phyloP scores from a whole-genome alignment of 192 early-diverging fungal species.

The Lunasporangiospora selenospora region DNA sequence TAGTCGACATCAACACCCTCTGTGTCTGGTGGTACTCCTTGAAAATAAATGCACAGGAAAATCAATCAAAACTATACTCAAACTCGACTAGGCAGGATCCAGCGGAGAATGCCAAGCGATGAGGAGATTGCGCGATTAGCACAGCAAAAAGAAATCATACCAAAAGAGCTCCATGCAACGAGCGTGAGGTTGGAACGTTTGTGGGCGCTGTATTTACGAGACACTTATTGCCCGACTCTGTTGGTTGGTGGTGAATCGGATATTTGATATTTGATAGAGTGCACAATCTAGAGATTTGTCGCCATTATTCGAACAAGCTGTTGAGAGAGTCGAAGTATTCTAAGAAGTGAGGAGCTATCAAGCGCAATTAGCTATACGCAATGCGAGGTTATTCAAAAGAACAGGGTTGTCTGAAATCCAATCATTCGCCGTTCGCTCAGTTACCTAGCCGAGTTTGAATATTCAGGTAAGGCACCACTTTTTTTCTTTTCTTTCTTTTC shows the following conservation, averaged over 20 bases:
- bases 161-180: slow-evolving; percentile 5
- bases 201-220: slow-evolving; percentile 9
- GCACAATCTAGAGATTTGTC: slow-evolving; percentile 23
- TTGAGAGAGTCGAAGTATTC: not conserved
- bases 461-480: no score
- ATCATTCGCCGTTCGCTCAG: slow-evolving; percentile 1
- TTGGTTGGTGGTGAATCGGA: slow-evolving; percentile 12
- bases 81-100: no score
- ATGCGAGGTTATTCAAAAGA: slow-evolving; percentile 5
- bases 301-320: slow-evolving; percentile 30
- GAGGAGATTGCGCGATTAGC: no score
- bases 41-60: no score
- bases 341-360: slow-evolving; percentile 17
- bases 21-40: no score
- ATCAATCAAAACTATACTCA: no score
- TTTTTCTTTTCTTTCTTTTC: no score
- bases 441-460: slow-evolving; percentile 4
- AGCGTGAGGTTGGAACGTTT: slow-evolving; percentile 17
- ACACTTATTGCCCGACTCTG: slow-evolving; percentile 20
- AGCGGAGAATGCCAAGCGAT: no score
- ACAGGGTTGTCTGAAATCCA: slow-evolving; percentile 16
- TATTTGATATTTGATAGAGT: not conserved
- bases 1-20: no score
- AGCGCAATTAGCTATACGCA: slow-evolving; percentile 10
- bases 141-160: slow-evolving; percentile 18